Percentiles rank a stretch among this genome's conserved stretches.
phyloP scores from a whole-genome alignment of 805 yeast genomes.

The Wickerhamomyces strasburgensis region DNA sequence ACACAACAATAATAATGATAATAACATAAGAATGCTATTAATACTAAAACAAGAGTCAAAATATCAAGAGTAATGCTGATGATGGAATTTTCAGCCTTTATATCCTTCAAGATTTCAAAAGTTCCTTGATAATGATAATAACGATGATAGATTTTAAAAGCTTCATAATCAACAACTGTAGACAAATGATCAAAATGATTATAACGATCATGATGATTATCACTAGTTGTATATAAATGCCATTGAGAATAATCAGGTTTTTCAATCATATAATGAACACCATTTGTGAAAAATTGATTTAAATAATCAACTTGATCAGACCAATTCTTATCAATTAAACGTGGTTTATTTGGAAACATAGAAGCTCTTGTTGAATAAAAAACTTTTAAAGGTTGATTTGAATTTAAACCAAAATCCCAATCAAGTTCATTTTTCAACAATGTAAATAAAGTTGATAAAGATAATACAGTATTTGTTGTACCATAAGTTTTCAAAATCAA shows the following conservation, averaged over 20 bases:
- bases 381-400: slow-evolving; percentile 49
- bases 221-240: slow-evolving; percentile 75
- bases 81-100: too few species aligned
- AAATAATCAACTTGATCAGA: slow-evolving; percentile 67
- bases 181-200: too few species aligned
- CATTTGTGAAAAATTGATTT: slow-evolving; percentile 56
- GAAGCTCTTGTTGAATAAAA: slow-evolving; percentile 90
- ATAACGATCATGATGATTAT: background rate
- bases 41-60: too few species aligned
- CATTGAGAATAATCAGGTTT: slow-evolving; percentile 79
- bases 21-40: too few species aligned
- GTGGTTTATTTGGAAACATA: slow-evolving; percentile 87
- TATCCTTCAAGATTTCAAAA: too few species aligned
- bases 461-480: slow-evolving; percentile 83
- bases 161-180: slow-evolving; percentile 53
- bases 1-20: too few species aligned
- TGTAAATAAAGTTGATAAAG: slow-evolving; percentile 61
- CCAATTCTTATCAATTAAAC: slow-evolving; percentile 82
- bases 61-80: too few species aligned
- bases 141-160: slow-evolving; percentile 80
- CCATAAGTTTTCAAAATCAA: slow-evolving; percentile 92
- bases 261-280: slow-evolving; percentile 74
- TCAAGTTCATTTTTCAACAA: slow-evolving; percentile 37
- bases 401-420: slow-evolving; percentile 33
- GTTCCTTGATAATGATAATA: too few species aligned